Conservation (phyloP, 179 eudicot species). For the Nepenthes alata region DNA sequence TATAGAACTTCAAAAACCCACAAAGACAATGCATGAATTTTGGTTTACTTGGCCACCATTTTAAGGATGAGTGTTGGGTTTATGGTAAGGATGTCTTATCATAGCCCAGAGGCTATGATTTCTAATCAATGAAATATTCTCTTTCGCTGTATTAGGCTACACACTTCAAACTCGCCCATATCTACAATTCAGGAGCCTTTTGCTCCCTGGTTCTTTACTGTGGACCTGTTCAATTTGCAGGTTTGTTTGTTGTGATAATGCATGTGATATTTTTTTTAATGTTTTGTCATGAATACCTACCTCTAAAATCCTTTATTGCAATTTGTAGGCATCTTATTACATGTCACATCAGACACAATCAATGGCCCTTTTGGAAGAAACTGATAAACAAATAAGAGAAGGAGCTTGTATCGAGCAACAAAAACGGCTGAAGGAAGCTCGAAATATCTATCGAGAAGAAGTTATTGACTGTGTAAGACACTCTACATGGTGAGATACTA, state of each 20-base stretch:
- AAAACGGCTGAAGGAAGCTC: conserved; percentile 85
- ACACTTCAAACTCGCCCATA: no score
- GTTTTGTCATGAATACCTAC: no score
- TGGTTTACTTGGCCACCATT: no score
- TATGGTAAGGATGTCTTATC: no score
- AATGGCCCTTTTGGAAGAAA: conserved; percentile 71
- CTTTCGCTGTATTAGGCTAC: no score
- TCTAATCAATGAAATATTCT: no score
- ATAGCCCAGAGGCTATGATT: no score
- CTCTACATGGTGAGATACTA: conserved; percentile 57
- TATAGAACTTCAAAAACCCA: no score
- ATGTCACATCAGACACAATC: conserved; percentile 81
- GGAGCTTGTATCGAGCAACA: conserved; percentile 54
- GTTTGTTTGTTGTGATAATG: background rate
- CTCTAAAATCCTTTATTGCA: background rate
- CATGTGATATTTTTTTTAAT: background rate
- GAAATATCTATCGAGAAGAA: conserved; percentile 72
- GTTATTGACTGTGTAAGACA: conserved; percentile 76
- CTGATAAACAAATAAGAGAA: conserved; percentile 80
- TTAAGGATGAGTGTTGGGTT: no score
- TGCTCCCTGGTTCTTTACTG: no score
- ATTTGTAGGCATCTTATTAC: conserved; percentile 74
- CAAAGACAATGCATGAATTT: no score
- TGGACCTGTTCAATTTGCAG: background rate
- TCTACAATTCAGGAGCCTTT: no score